Base-by-base conservation (phyloP, 768 basidiomycete genomes). In the Suillus subluteus region DNA sequence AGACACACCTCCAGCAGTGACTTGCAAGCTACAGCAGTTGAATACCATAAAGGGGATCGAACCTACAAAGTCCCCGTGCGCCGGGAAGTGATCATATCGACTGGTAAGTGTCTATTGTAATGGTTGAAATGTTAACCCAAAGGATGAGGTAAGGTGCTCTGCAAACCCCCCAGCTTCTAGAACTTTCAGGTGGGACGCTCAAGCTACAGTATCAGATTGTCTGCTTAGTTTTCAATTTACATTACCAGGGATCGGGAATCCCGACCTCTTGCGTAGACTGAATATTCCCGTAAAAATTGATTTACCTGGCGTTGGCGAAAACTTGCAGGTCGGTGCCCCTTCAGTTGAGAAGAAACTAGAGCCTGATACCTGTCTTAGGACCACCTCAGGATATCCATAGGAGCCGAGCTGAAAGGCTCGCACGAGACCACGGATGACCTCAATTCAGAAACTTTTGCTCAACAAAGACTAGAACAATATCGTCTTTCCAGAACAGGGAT, bases 281-380 rank as follows among this genome's bases (percentile, higher is more conserved):
- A 58, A 63, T 9, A 76, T 80, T 52, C 65, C 73, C 11, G 71
- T 73, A 32, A 70, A 74, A 58, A 44, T 81, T n/a, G 72, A 80
- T 55, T 73, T 78, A 37, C 79, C 76, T 43, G 74, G 77, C 15
- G 80, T 79, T 4, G 77, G 78, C 18, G 78, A 81, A 66, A 81
- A 80, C 61, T 72, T 80, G 37, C 80, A 70, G 48, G 69, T 67
- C 50, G n/a, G 41, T 58, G 21, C 48, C 32, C 48, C 30, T 16
- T 12, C 48, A n/a, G 26, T 35, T 3, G 37, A 43, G 30, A 30
- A 16, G 2, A 37, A 21, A 48, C 43, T 38, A 16, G 37, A 32
- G 54, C 30, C n/a, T 26, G 18, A 70, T 38, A 11, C 23, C n/a
- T 48, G n/a, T 4, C 48, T 23, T 48, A 72, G 68, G 71, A 68